phyloP scores from a whole-genome alignment of 192 early-diverging fungal species.

The Podila epigama region DNA sequence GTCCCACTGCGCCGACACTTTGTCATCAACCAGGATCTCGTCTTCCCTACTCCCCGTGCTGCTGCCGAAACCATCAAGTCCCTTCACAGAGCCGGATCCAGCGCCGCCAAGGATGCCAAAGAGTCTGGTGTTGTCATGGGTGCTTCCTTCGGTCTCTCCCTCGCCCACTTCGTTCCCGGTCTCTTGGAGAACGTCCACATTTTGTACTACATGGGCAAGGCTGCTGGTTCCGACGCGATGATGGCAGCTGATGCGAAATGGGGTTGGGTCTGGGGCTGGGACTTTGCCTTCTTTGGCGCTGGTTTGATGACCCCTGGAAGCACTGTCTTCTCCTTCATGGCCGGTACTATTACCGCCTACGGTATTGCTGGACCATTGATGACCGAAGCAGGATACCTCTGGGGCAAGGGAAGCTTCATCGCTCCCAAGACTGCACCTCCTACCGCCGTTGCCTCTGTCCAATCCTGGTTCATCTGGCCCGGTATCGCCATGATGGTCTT shows the following conservation, averaged over 20 bases:
- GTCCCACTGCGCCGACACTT: constrained; percentile 72
- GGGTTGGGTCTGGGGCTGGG: constrained; percentile 56
- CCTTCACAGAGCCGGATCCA: constrained; percentile 55
- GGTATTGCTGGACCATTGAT: constrained; percentile 69
- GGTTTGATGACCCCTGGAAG: constrained; percentile 66
- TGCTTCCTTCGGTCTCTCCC: constrained; percentile 47
- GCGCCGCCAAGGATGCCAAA: constrained; percentile 56
- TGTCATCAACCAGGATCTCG: constrained; percentile 70
- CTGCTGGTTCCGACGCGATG: constrained; percentile 43
- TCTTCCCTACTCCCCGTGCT: constrained; percentile 73
- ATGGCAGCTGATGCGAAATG: constrained; percentile 59
- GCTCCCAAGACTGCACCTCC: too few relatives aligned
- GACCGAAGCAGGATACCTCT: constrained; percentile 47
- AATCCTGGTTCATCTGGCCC: constrained; percentile 76
- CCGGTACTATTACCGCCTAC: constrained; percentile 60
- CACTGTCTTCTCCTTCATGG: constrained; percentile 62
- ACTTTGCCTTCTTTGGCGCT: constrained; percentile 69
- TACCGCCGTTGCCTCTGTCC: constrained; percentile 52
- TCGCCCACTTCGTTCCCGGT: constrained; percentile 57
- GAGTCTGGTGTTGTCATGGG: constrained; percentile 61
- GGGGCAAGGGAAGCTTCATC: too few relatives aligned
- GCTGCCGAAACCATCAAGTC: constrained; percentile 69
- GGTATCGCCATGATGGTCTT: constrained; percentile 73
- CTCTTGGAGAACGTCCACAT: constrained; percentile 49
- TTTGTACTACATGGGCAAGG: constrained; percentile 58